phyloP scores from a whole-genome alignment of 2,329 filamentous ascomycete genomes.

The Aspergillaceae sp. region DNA sequence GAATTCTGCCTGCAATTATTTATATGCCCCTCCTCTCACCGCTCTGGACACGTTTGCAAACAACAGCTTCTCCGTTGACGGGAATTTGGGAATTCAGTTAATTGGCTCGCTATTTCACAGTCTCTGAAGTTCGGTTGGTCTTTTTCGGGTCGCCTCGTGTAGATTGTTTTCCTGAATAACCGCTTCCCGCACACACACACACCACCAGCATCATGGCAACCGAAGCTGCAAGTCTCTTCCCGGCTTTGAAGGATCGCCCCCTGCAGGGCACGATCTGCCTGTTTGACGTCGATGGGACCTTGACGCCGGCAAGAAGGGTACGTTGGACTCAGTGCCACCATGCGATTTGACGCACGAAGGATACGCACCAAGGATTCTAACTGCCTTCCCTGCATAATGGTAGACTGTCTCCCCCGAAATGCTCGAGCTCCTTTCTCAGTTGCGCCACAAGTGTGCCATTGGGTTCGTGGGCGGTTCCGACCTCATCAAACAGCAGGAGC shows the following conservation, averaged over 20 bases:
- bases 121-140: too few species aligned
- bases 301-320: constrained; percentile 74
- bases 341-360: background rate
- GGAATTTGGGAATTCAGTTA: too few species aligned
- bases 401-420: constrained; percentile 70
- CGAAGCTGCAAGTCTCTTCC: constrained; percentile 42
- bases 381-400: background rate
- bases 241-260: constrained; percentile 72
- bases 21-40: background rate
- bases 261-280: constrained; percentile 89
- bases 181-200: background rate
- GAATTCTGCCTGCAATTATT: background rate
- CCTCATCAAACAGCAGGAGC: constrained; percentile 89
- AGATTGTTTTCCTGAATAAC: too few species aligned
- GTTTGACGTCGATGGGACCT: constrained; percentile 92
- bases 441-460: constrained; percentile 54
- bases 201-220: constrained; percentile 18
- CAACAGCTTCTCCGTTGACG: background rate
- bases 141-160: too few species aligned
- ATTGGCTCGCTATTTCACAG: too few species aligned
- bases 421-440: constrained; percentile 65
- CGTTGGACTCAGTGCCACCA: constrained; percentile 15
- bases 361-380: constrained; percentile 2
- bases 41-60: background rate
- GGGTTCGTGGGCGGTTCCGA: constrained; percentile 70